Evolutionary conservation across 106 monocot species (phyloP).

Genomic region (Triglochin maritima): DNA sequence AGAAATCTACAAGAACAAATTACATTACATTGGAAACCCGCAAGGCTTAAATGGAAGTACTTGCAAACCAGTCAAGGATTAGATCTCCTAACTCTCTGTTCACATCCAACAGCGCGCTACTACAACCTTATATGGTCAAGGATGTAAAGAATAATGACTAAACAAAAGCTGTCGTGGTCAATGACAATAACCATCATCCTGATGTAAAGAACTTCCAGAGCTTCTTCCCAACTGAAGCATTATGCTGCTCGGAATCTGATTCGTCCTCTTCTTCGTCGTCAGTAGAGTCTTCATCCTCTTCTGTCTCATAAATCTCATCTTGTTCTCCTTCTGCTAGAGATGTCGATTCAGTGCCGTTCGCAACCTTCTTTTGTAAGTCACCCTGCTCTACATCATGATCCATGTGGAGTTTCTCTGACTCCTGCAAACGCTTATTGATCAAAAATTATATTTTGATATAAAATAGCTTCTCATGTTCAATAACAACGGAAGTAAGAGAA

Average conservation of each 20-base stretch:
- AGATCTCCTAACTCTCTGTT: too few species aligned
- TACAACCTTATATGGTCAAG: neutral
- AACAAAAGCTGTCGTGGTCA: neutral
- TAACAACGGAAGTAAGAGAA: neutral
- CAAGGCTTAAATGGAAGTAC: too few species aligned
- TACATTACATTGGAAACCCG: too few species aligned
- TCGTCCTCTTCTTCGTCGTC: neutral
- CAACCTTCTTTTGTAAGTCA: slow-evolving; percentile 7
- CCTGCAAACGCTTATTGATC: neutral
- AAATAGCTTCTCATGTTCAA: neutral
- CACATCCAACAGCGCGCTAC: neutral
- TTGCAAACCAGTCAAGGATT: too few species aligned
- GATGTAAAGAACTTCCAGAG: slow-evolving; percentile 31
- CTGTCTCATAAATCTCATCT: neutral
- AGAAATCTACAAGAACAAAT: too few species aligned
- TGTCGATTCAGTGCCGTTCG: slow-evolving; percentile 2
- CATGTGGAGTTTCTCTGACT: neutral
- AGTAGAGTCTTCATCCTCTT: slow-evolving; percentile 1
- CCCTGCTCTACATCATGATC: neutral
- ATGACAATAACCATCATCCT: neutral
- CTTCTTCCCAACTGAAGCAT: slow-evolving; percentile 14
- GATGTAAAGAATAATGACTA: neutral
- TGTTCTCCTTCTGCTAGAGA: slow-evolving; percentile 9
- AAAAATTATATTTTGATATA: neutral
- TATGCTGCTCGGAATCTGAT: slow-evolving; percentile 14